These are phyloP conservation scores for Xylogone sp. DNA, from an alignment of 2,329 filamentous ascomycete species.

Conservation along the genomic window DNA sequence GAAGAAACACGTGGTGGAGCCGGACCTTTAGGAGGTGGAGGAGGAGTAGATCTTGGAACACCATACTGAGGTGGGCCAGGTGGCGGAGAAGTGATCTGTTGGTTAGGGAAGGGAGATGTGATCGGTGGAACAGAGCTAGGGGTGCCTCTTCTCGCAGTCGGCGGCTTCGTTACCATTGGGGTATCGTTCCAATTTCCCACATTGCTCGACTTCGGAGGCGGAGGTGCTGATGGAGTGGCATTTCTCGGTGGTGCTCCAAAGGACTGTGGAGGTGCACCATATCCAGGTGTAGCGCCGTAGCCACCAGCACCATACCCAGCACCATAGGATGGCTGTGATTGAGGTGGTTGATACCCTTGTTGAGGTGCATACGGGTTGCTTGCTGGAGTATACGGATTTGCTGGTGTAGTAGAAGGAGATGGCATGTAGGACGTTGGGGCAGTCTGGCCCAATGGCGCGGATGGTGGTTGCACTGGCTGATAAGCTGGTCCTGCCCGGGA, in stretches of 20 bases:
- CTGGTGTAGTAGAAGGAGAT: slow-evolving; percentile 24
- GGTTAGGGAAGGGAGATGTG: slow-evolving; percentile 71
- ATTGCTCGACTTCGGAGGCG: slow-evolving; percentile 67
- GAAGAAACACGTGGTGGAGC: slow-evolving; percentile 69
- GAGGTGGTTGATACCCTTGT: slow-evolving; percentile 34
- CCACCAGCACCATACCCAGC: slow-evolving; percentile 20
- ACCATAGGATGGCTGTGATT: slow-evolving; percentile 29
- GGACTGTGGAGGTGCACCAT: slow-evolving; percentile 29
- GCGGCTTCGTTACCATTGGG: slow-evolving; percentile 74
- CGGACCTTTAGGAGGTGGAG: slow-evolving; percentile 76
- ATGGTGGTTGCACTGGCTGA: slow-evolving; percentile 41
- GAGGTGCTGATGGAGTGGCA: slow-evolving; percentile 62
- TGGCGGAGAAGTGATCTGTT: slow-evolving; percentile 49
- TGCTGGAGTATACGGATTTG: slow-evolving; percentile 48
- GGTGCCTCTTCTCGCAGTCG: slow-evolving; percentile 68
- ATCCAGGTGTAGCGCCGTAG: slow-evolving; percentile 23
- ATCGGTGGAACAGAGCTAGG: slow-evolving; percentile 61
- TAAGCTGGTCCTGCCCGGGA: slow-evolving; percentile 43
- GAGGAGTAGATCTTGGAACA: slow-evolving; percentile 55
- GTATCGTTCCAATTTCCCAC: slow-evolving; percentile 92
- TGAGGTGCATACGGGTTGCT: slow-evolving; percentile 34
- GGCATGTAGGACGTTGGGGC: slow-evolving; percentile 35
- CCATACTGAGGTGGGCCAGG: slow-evolving; percentile 59
- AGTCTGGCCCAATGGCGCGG: slow-evolving; percentile 21
- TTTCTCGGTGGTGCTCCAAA: slow-evolving; percentile 58